phyloP scores from a whole-genome alignment of 2,329 filamentous ascomycete species.

The Herpotrichia juniperi region DNA sequence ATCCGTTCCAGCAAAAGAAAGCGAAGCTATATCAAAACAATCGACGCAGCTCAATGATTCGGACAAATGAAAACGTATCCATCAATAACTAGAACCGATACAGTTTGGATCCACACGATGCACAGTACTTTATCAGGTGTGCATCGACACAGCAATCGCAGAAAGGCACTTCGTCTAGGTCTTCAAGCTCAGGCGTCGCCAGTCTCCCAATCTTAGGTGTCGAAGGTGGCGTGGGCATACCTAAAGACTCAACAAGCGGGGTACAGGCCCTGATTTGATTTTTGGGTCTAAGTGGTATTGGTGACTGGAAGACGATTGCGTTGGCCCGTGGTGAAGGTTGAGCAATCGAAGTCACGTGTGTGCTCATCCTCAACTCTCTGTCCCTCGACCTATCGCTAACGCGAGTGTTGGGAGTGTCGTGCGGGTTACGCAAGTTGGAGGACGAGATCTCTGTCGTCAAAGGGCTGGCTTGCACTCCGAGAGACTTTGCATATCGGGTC shows the following conservation, averaged over 20 bases:
- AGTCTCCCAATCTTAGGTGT: slow-evolving; percentile 39
- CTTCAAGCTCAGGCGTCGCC: slow-evolving; percentile 40
- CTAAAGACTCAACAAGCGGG: not conserved
- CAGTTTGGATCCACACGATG: slow-evolving; percentile 19
- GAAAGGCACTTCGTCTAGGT: slow-evolving; percentile 33
- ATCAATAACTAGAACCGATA: not conserved
- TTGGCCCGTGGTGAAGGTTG: slow-evolving; percentile 6
- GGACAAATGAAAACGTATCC: not conserved
- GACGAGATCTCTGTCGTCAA: not conserved
- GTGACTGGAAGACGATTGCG: slow-evolving; percentile 21
- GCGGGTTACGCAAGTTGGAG: not conserved
- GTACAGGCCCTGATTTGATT: not conserved
- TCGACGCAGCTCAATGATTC: not conserved
- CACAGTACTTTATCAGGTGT: slow-evolving; percentile 23
- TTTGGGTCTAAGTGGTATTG: slow-evolving; percentile 2
- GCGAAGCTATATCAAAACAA: not conserved
- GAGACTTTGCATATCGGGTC: not conserved
- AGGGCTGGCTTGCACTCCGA: not conserved
- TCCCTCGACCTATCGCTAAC: not conserved
- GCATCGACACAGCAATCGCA: slow-evolving; percentile 36
- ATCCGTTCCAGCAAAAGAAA: not conserved
- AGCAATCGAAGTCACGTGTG: slow-evolving; percentile 6
- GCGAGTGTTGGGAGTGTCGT: not conserved
- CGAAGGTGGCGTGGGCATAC: slow-evolving; percentile 28
- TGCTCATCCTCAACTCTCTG: not conserved